phyloP scores from a whole-genome alignment of 805 yeast species.

The Schizosaccharomyces octosporus region DNA sequence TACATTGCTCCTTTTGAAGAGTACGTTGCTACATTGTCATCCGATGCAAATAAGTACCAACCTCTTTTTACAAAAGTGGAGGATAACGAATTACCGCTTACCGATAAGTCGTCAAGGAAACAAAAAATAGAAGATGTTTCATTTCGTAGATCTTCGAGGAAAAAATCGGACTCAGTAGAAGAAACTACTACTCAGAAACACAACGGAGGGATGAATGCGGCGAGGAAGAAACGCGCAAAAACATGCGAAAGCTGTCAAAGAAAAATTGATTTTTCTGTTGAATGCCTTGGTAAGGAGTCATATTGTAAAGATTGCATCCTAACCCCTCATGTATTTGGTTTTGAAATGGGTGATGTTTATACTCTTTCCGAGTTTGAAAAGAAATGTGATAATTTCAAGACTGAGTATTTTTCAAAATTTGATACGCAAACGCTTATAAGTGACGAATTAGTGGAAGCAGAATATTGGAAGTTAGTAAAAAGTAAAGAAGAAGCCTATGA shows the following conservation, averaged over 20 bases:
- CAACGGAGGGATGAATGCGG: too few species aligned
- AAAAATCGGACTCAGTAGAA: too few species aligned
- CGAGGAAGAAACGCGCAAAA: too few species aligned
- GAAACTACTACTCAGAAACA: too few species aligned
- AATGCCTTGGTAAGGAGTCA: conserved; percentile 23
- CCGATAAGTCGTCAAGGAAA: too few species aligned
- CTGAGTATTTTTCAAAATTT: conserved; percentile 16
- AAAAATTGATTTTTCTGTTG: not conserved
- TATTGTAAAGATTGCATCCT: conserved; percentile 62
- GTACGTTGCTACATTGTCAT: not conserved
- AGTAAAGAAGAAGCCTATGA: conserved; percentile 12
- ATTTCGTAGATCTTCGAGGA: too few species aligned
- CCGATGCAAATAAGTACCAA: not conserved
- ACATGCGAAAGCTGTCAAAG: not conserved
- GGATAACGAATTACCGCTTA: not conserved
- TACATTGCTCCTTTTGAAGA: not conserved
- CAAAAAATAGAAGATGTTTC: too few species aligned
- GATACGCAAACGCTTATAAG: conserved; percentile 3
- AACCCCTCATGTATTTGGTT: conserved; percentile 74
- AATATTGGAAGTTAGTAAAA: conserved; percentile 17
- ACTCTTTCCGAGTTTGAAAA: conserved; percentile 35
- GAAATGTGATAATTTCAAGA: conserved; percentile 27
- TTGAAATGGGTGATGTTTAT: conserved; percentile 41
- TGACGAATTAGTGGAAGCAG: conserved; percentile 12
- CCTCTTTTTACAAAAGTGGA: not conserved